Base-by-base conservation (phyloP, 495 filamentous ascomycete genomes). In the Penicillium desertorum region DNA sequence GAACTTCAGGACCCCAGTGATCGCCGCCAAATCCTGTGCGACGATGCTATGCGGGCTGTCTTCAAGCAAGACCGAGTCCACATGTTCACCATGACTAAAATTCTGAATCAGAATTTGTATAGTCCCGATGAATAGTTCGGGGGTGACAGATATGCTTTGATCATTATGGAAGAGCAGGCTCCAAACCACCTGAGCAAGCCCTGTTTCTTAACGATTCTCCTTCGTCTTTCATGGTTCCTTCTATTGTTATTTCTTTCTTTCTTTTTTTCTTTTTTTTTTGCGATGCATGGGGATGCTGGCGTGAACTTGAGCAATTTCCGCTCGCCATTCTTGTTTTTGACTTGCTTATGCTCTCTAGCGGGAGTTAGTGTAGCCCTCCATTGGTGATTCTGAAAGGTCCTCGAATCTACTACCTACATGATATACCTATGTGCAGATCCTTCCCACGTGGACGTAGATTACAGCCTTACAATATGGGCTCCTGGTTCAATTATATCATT, bases 81-180 rank as follows among this genome's bases (percentile, higher is more conserved):
- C 64, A 98, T 98, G 95, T 98, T 98, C 67, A 92, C 90, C 42
- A 96, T 97, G 92, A 97, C 94, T 75, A 90, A 89, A 71, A 82
- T 90, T 20, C 79, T 90, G 12, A 83, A 81, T 54, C 79, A 85
- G 66, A 86, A 89, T 59, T 69, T 90, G 57, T 90, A 85, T 63
- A 81, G 76, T 36, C 72, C 75, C 36, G 86, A 87, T 51, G 86
- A 88, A 74, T 87, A 76, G 62, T 59, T 39, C 4, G 44, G 43
- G 17, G 32, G 17, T 27, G 36, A 30, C 25, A 57, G 56, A 55
- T 62, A 12, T 59, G 43, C 58, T 54, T 55, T 19, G 39, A 32
- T 44, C 22, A 39, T 43, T 14, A 41, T 47, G 52, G 52, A 55
- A 37, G 43, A 59, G 36, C 39, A 49, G 56, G 37, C 49, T 61